Conservation (phyloP, 1,284 basidiomycete genomes). For the Trametes versicolor region DNA sequence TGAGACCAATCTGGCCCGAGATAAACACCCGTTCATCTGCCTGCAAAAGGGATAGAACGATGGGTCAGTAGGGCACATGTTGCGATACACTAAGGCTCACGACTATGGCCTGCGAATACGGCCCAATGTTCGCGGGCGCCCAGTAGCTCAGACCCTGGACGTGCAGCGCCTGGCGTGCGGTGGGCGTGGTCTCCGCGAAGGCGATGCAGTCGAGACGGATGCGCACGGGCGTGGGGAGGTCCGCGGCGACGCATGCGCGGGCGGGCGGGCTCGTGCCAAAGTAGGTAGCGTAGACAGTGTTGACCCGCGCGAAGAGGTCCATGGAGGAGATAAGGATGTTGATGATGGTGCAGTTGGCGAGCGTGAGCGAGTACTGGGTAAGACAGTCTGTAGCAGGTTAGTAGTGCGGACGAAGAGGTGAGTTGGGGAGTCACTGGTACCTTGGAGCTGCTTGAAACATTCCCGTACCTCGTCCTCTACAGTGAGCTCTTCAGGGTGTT, state of each 20-base stretch:
- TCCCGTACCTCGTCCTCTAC: slow-evolving; percentile 70
- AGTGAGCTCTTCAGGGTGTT: slow-evolving; percentile 40
- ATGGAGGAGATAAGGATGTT: slow-evolving; percentile 89
- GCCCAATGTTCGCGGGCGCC: slow-evolving; percentile 99
- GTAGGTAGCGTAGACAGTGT: slow-evolving; percentile 80
- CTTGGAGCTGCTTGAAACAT: slow-evolving; percentile 68
- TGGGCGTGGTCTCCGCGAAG: slow-evolving; percentile 51
- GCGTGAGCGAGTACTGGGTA: slow-evolving; percentile 52
- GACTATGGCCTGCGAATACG: slow-evolving; percentile 93
- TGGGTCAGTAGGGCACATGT: slow-evolving; percentile 9
- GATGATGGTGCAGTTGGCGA: slow-evolving; percentile 79
- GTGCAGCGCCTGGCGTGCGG: slow-evolving; percentile 81
- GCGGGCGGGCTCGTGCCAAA: slow-evolving; percentile 95
- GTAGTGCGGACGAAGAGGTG: neutral
- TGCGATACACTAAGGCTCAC: slow-evolving; percentile 54
- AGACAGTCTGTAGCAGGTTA: slow-evolving; percentile 57
- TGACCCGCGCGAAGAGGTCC: slow-evolving; percentile 77
- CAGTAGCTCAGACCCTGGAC: slow-evolving; percentile 97
- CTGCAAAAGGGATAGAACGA: slow-evolving; percentile 48
- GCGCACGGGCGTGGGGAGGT: slow-evolving; percentile 65
- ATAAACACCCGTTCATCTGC: slow-evolving; percentile 81
- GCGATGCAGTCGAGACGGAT: slow-evolving; percentile 85
- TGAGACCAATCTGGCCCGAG: slow-evolving; percentile 95
- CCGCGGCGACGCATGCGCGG: slow-evolving; percentile 89
- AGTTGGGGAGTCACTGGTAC: slow-evolving; percentile 47